A percentile compares a stretch with the other conserved stretches of the same genome.
These are phyloP conservation scores for Phialocephala sp. DNA, from an alignment of 2,329 filamentous ascomycete species.

Conservation along the genomic window DNA sequence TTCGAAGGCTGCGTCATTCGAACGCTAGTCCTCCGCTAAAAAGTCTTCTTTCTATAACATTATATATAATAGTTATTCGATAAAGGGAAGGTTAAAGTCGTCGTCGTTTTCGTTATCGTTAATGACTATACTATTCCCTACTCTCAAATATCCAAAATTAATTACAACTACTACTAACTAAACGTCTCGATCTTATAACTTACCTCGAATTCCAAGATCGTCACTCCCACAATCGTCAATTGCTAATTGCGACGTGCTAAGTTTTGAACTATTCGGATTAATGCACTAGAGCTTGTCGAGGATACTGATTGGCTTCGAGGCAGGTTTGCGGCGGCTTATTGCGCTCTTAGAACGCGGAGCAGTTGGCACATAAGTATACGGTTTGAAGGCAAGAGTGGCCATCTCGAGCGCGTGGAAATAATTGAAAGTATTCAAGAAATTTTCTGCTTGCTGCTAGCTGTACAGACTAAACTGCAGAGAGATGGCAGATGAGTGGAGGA, in stretches of 20 bases:
- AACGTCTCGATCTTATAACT: slow-evolving; percentile 28
- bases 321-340: slow-evolving; percentile 24
- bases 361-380: slow-evolving; percentile 34
- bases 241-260: slow-evolving; percentile 20
- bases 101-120: slow-evolving; percentile 22
- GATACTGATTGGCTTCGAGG: slow-evolving; percentile 26
- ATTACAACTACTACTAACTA: slow-evolving; percentile 27
- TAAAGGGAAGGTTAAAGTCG: slow-evolving; percentile 27
- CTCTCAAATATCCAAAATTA: slow-evolving; percentile 25
- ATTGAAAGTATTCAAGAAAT: slow-evolving; percentile 30
- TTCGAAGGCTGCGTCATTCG: slow-evolving; percentile 22
- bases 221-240: slow-evolving; percentile 23
- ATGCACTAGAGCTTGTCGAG: slow-evolving; percentile 27
- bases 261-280: slow-evolving; percentile 23
- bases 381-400: slow-evolving; percentile 29
- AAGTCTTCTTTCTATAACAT: slow-evolving; percentile 29
- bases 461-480: slow-evolving; percentile 24
- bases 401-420: slow-evolving; percentile 30
- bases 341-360: slow-evolving; percentile 29
- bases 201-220: slow-evolving; percentile 30
- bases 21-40: slow-evolving; percentile 20
- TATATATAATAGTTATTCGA: slow-evolving; percentile 30
- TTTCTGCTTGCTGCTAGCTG: slow-evolving; percentile 27
- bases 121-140: slow-evolving; percentile 16
- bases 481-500: slow-evolving; percentile 13